Evolutionary conservation across 78 protist species (phyloP).

Genomic region (Pigoraptor vietnamica): DNA sequence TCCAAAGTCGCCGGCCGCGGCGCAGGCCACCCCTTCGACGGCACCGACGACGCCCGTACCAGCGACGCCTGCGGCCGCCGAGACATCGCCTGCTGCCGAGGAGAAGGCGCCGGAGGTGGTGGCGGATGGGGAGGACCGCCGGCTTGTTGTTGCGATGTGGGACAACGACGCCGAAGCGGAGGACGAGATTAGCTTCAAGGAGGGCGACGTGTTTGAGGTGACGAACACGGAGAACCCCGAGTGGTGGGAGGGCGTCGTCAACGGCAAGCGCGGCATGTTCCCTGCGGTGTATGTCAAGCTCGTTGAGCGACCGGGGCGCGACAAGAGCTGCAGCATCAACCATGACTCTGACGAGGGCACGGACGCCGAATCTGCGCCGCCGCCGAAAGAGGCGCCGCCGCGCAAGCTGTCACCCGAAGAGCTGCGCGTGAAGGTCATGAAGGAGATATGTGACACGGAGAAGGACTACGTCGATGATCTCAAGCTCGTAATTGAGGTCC

Average conservation of each 20-base stretch:
- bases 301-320: neutral
- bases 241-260: neutral
- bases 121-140: neutral
- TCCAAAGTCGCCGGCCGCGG: no score
- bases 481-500: neutral
- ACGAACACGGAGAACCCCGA: neutral
- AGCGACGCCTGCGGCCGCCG: no score
- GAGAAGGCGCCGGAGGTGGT: neutral
- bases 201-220: neutral
- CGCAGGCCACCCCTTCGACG: neutral
- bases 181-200: neutral
- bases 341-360: neutral
- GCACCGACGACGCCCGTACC: neutral
- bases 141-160: neutral
- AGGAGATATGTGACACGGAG: neutral
- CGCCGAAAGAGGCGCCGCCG: neutral
- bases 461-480: neutral
- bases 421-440: neutral
- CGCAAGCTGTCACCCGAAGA: neutral
- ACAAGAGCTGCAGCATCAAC: neutral
- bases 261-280: neutral
- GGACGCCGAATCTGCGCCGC: neutral
- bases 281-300: neutral
- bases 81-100: no score
- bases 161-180: neutral